phyloP scores from a whole-genome alignment of 129 eudicot species.

The Flaveria brownii region DNA sequence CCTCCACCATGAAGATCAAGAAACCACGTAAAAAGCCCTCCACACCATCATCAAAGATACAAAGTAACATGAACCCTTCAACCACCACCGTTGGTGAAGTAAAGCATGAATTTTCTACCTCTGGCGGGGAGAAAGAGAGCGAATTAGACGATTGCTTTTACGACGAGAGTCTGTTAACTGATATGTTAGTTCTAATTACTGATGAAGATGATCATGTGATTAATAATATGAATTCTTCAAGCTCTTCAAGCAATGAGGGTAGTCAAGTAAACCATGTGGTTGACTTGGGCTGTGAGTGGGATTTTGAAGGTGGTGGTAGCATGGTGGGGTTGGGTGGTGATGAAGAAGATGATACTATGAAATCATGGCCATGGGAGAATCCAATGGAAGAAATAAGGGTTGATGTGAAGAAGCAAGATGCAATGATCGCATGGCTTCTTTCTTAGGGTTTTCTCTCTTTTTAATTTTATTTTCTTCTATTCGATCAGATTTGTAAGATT shows the following conservation, averaged over 20 bases:
- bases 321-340: background rate
- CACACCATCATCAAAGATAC: conserved; percentile 5
- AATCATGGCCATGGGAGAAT: conserved; percentile 44
- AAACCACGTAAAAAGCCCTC: conserved; percentile 17
- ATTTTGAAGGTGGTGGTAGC: no score
- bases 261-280: background rate
- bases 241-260: conserved; percentile 13
- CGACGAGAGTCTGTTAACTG: background rate
- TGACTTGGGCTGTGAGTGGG: conserved; percentile 35
- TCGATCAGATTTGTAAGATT: background rate
- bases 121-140: background rate
- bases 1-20: background rate
- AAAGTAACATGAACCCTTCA: conserved; percentile 10
- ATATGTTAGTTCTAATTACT: background rate
- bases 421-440: conserved; percentile 60
- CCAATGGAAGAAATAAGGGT: conserved; percentile 14
- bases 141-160: background rate
- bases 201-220: background rate
- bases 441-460: conserved; percentile 30
- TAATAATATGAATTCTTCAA: background rate
- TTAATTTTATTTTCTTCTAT: background rate
- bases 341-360: conserved; percentile 30
- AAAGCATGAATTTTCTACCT: background rate
- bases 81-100: background rate
- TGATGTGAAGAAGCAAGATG: conserved; percentile 47